Conservation (phyloP, 768 basidiomycete species). For the Boletus speciosus region DNA sequence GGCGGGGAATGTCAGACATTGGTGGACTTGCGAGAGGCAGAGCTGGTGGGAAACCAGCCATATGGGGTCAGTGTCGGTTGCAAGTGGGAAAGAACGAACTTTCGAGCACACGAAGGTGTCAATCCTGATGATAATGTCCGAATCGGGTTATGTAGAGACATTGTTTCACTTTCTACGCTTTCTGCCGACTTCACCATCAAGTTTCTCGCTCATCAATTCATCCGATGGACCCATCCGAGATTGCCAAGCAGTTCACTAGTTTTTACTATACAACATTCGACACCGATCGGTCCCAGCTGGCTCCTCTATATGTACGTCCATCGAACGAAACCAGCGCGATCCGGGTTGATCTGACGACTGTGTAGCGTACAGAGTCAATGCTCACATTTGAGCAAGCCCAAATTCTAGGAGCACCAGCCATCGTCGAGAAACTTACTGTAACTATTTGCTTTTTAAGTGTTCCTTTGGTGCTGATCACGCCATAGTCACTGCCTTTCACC, state of each 20-base stretch:
- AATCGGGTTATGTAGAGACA: conserved; percentile 13
- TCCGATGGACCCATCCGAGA: conserved; percentile 65
- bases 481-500: conserved; percentile 72
- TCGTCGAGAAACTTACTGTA: conserved; percentile 75
- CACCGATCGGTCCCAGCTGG: conserved; percentile 50
- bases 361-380: conserved; percentile 79
- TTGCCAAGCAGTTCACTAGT: conserved; percentile 76
- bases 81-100: conserved; percentile 4
- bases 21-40: conserved; percentile 23
- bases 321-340: conserved; percentile 13
- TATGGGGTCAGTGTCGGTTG: neutral
- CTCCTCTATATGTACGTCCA: conserved; percentile 71
- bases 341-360: conserved; percentile 24
- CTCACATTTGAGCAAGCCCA: conserved; percentile 72
- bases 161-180: neutral
- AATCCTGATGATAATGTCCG: conserved; percentile 7
- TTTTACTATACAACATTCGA: conserved; percentile 88
- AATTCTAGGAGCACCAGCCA: conserved; percentile 50
- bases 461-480: neutral
- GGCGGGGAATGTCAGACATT: conserved; percentile 39
- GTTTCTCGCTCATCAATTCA: conserved; percentile 30
- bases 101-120: neutral
- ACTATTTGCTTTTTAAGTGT: conserved; percentile 1
- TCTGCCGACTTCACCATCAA: conserved; percentile 5
- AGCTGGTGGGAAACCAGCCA: conserved; percentile 20